A percentile compares a stretch with the other conserved stretches of the same genome.
phyloP scores from a whole-genome alignment of 83 land plant genomes.

The Picea mariana region DNA sequence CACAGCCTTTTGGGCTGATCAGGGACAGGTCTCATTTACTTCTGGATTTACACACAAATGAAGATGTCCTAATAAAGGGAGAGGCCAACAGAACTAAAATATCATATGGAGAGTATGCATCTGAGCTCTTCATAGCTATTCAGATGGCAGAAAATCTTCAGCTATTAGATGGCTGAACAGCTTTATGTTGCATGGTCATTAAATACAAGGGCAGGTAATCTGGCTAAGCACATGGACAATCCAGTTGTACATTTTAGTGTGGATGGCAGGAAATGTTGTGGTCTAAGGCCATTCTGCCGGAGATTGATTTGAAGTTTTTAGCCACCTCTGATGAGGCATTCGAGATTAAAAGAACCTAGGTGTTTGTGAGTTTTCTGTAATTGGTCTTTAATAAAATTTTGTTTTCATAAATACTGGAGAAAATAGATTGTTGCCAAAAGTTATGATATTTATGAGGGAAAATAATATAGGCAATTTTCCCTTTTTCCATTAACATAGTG shows the following conservation, averaged over 20 bases:
- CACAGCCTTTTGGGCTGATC: not conserved
- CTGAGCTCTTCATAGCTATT: constrained; percentile 36
- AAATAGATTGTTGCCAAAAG: no score
- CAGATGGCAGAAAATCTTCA: constrained; percentile 30
- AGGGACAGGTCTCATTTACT: no score
- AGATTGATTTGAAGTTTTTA: constrained; percentile 10
- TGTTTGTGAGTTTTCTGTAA: no score
- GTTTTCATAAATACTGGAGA: no score
- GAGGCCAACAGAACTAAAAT: not conserved
- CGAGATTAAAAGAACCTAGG: no score
- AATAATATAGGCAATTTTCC: no score
- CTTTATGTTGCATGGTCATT: constrained; percentile 49
- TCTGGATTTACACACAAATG: not conserved
- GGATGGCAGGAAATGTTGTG: constrained; percentile 46
- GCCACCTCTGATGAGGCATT: not conserved
- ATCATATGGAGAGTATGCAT: not conserved
- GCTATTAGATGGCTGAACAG: constrained; percentile 33
- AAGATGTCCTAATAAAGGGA: not conserved
- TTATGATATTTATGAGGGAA: no score
- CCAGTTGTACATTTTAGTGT: constrained; percentile 43
- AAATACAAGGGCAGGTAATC: constrained; percentile 14
- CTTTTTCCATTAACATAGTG: no score
- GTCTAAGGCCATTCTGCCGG: constrained; percentile 42
- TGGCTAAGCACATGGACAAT: constrained; percentile 38
- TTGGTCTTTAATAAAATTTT: no score